These are phyloP conservation scores for Daldinia vernicosa DNA, from an alignment of 495 filamentous ascomycete species.

Conservation along the genomic window DNA sequence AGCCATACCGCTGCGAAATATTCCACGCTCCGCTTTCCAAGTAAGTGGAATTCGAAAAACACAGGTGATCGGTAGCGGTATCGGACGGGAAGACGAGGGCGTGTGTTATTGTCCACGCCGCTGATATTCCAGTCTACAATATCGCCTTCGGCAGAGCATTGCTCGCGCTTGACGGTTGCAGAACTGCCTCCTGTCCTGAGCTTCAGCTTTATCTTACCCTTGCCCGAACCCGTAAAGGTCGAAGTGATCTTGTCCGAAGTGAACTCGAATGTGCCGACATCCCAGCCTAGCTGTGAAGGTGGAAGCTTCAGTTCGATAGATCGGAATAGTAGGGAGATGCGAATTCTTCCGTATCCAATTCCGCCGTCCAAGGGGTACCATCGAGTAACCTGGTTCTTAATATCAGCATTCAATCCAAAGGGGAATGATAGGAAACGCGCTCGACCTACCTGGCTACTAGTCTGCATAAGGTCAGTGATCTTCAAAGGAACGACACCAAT, in stretches of 20 bases:
- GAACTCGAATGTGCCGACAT: constrained; percentile 94
- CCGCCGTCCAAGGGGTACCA: constrained; percentile 69
- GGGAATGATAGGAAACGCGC: neutral
- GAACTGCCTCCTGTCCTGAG: constrained; percentile 86
- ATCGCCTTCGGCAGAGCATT: constrained; percentile 67
- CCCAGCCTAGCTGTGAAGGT: constrained; percentile 81
- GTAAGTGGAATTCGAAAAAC: constrained; percentile 82
- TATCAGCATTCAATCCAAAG: constrained; percentile 29
- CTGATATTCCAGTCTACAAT: constrained; percentile 74
- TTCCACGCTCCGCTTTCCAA: constrained; percentile 72
- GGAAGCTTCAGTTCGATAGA: constrained; percentile 85
- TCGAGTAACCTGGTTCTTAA: constrained; percentile 46
- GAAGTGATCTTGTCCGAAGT: constrained; percentile 69
- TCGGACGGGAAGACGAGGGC: constrained; percentile 83
- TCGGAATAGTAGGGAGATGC: constrained; percentile 88
- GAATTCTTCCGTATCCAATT: constrained; percentile 84
- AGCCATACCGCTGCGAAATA: constrained; percentile 87
- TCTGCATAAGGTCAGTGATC: constrained; percentile 85
- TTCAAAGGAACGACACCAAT: constrained; percentile 90
- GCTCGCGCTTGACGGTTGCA: constrained; percentile 69
- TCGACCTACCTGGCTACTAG: constrained; percentile 73
- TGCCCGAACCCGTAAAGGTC: constrained; percentile 62
- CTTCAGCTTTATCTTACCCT: constrained; percentile 77
- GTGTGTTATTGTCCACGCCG: constrained; percentile 59
- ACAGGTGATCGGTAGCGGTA: constrained; percentile 88